Evolutionary conservation across 345 rosid genomes (phyloP).

Genomic region (Boechera divaricarpa): DNA sequence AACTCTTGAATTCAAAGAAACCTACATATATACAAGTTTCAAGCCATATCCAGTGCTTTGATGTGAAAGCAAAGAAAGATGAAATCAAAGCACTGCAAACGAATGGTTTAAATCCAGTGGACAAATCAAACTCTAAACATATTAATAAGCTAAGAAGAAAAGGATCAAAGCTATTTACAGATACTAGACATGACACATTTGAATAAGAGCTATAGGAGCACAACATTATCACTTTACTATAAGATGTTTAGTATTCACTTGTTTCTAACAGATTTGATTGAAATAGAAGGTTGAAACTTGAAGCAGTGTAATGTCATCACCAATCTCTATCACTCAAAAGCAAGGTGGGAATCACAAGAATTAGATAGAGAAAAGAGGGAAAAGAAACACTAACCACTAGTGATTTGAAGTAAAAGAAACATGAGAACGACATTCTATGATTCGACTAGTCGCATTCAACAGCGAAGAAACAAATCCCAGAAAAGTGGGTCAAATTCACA

Average conservation of each 20-base stretch:
- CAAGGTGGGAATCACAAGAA: neutral
- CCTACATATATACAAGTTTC: neutral
- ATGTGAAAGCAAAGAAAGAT: conserved; percentile 8
- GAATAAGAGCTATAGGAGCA: neutral
- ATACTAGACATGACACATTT: conserved; percentile 14
- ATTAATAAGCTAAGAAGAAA: neutral
- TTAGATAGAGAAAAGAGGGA: neutral
- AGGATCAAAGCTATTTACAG: conserved; percentile 5
- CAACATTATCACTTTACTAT: neutral
- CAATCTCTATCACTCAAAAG: conserved; percentile 20
- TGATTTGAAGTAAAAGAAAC: conserved; percentile 12
- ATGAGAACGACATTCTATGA: conserved; percentile 36
- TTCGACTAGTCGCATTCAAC: conserved; percentile 32
- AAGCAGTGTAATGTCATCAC: conserved; percentile 8
- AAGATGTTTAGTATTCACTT: neutral
- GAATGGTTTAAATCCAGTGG: neutral
- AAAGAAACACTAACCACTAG: neutral
- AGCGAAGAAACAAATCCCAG: conserved; percentile 18
- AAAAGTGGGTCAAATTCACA: conserved; percentile 10
- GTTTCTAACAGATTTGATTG: neutral
- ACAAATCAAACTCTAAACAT: neutral
- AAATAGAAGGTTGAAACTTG: conserved; percentile 15
- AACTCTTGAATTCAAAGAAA: neutral
- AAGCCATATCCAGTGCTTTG: neutral
- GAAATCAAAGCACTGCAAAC: neutral